Base-by-base conservation (phyloP, 768 basidiomycete species). In the Boletus patriciae region DNA sequence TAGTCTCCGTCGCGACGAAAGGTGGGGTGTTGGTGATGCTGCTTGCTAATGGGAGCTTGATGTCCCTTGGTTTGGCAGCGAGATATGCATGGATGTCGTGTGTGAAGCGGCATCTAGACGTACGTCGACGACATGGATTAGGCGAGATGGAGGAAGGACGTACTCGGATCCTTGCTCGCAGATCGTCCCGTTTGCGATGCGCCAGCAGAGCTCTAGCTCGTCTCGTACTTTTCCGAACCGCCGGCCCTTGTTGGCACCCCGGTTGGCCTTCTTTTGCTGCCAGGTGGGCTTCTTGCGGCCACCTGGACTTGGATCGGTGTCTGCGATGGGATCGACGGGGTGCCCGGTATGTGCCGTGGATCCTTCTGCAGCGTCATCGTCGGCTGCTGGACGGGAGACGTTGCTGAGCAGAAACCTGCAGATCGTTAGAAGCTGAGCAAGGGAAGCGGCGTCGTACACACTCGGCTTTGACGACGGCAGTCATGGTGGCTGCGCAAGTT, bases 201-300 rank as follows among this genome's bases (percentile, higher is more conserved):
- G 82, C 82, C 86, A 89, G 73, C 95, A 98, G 27, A 98, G 74
- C 34, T 92, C 86, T 3, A 92, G 73, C 43, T 90, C 88, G 65
- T 95, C 94, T 51, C 83, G 78, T 18, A 90, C 78, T 66, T 88
- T 88, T 18, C 80, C 85, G 70, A 93, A 94, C 15, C 85, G 80
- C 41, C 95, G 73, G 13, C 84, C 87, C 68, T 93, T 95, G 71
- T 96, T 97, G 57, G 86, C 84, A 3, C 94, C 94, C 33, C 83
- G 77, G 57, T 84, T 80, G 12, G 86, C 83, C 70, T 90, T 90
- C 70, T 83, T 87, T 67, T 86, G 81, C 60, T 86, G 84, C 66
- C 83, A 86, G 12, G 79, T 80, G 52, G 78, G 66, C 62, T 76
- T 79, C 60, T 78, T 78, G 42, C 68, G 60, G 2, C 70, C 64